These are phyloP conservation scores for Naganishia sp. DNA, from an alignment of 1,284 basidiomycete species.

Conservation along the genomic window DNA sequence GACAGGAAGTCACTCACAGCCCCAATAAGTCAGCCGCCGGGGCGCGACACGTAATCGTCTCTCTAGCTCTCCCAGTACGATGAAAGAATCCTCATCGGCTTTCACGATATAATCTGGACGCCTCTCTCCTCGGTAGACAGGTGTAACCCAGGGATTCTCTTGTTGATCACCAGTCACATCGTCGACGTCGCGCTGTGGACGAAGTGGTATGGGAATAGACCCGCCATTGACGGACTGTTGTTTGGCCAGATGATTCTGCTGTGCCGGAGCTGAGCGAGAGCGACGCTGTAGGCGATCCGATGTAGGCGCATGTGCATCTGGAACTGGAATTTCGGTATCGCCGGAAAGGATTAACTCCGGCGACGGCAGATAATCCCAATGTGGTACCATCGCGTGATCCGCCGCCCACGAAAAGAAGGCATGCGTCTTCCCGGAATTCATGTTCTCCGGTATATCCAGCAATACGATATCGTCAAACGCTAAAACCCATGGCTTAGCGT, in stretches of 20 bases:
- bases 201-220: too few species aligned
- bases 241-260: background rate
- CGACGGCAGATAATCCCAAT: conserved; percentile 38
- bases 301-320: background rate
- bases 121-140: conserved; percentile 45
- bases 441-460: conserved; percentile 58
- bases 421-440: conserved; percentile 58
- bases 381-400: conserved; percentile 84
- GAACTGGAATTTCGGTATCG: background rate
- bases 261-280: background rate
- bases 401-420: conserved; percentile 64
- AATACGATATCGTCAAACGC: conserved; percentile 65
- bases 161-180: too few species aligned
- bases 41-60: conserved; percentile 69
- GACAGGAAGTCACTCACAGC: conserved; percentile 59
- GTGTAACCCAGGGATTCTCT: conserved; percentile 6
- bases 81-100: conserved; percentile 90
- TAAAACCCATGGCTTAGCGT: too few species aligned
- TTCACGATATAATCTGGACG: conserved; percentile 86
- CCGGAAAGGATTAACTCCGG: background rate
- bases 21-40: conserved; percentile 87
- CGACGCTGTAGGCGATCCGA: background rate
- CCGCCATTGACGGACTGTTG: background rate
- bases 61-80: conserved; percentile 91
- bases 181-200: too few species aligned